phyloP scores from a whole-genome alignment of 2,329 filamentous ascomycete genomes.

The Arthrobotrys pseudoclavata region DNA sequence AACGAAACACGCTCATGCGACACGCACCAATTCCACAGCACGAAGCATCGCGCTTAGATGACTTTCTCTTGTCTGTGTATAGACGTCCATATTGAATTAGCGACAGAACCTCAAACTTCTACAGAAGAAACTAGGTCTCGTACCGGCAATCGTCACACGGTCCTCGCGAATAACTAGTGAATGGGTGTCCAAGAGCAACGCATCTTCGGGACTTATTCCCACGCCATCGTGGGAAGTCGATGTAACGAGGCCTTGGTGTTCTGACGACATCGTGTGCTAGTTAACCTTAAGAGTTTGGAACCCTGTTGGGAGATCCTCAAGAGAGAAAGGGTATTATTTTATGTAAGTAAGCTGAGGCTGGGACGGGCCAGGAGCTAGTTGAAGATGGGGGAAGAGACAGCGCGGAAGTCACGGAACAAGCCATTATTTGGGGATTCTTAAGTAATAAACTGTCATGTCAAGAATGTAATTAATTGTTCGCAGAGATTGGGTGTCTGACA shows the following conservation, averaged over 20 bases:
- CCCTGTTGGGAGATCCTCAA: slow-evolving; percentile 4
- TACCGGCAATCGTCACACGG: slow-evolving; percentile 41
- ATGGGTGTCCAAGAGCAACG: slow-evolving; percentile 48
- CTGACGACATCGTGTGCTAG: slow-evolving; percentile 32
- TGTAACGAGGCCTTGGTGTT: slow-evolving; percentile 22
- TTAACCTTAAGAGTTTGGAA: not conserved
- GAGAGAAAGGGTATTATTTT: slow-evolving; percentile 1
- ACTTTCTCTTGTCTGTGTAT: slow-evolving; percentile 43
- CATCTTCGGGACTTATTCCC: slow-evolving; percentile 48
- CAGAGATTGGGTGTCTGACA: slow-evolving; percentile 11
- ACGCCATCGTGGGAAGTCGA: slow-evolving; percentile 31
- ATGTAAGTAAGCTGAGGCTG: not conserved
- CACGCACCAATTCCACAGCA: slow-evolving; percentile 50
- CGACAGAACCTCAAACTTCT: not conserved
- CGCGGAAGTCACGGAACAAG: slow-evolving; percentile 18
- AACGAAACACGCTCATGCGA: slow-evolving; percentile 7
- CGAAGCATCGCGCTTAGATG: slow-evolving; percentile 39
- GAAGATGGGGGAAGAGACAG: slow-evolving; percentile 7
- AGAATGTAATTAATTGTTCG: not conserved
- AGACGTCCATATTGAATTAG: not conserved
- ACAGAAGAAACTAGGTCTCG: not conserved
- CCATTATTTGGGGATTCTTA: not conserved
- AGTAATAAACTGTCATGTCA: not conserved
- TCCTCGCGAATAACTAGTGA: slow-evolving; percentile 54
- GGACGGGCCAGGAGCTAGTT: slow-evolving; percentile 5